Percentiles rank a stretch among this genome's conserved stretches.
Evolutionary conservation across 805 yeast species (phyloP).

Genomic region (Monosporozyma aquatica): DNA sequence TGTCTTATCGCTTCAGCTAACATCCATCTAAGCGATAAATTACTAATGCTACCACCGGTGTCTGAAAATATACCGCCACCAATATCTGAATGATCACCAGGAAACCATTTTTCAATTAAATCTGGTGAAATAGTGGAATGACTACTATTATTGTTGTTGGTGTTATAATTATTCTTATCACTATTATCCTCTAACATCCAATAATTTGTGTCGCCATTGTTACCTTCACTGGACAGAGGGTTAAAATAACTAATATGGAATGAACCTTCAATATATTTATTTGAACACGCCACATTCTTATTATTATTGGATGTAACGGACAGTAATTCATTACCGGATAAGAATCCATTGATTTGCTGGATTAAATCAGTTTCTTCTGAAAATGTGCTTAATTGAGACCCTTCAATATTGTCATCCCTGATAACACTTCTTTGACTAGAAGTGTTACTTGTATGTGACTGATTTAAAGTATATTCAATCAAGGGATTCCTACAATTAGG

Average conservation of each 20-base stretch:
- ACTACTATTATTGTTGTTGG: background rate
- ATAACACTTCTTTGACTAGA: no score
- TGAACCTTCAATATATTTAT: slow-evolving; percentile 8
- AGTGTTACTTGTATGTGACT: background rate
- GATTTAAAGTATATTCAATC: slow-evolving; percentile 3
- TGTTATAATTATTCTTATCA: no score
- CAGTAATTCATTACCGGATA: background rate
- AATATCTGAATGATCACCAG: slow-evolving; percentile 60
- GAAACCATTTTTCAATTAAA: slow-evolving; percentile 49
- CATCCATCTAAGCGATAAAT: slow-evolving; percentile 54
- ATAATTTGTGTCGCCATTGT: background rate
- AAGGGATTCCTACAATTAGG: slow-evolving; percentile 4
- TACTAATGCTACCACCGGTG: slow-evolving; percentile 30
- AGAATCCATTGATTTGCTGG: slow-evolving; percentile 1
- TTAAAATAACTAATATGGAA: slow-evolving; percentile 1
- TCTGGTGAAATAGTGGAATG: slow-evolving; percentile 17
- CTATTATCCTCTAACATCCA: slow-evolving; percentile 1
- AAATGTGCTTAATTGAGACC: background rate
- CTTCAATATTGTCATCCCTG: no score
- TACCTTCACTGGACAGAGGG: background rate
- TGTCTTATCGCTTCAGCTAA: slow-evolving; percentile 41
- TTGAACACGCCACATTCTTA: slow-evolving; percentile 4
- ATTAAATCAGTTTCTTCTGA: slow-evolving; percentile 1
- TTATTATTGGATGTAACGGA: slow-evolving; percentile 1
- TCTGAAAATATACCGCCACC: slow-evolving; percentile 43